Evolutionary conservation across 2,329 filamentous ascomycete genomes (phyloP).

Genomic region (Lasiodiplodia sp.): DNA sequence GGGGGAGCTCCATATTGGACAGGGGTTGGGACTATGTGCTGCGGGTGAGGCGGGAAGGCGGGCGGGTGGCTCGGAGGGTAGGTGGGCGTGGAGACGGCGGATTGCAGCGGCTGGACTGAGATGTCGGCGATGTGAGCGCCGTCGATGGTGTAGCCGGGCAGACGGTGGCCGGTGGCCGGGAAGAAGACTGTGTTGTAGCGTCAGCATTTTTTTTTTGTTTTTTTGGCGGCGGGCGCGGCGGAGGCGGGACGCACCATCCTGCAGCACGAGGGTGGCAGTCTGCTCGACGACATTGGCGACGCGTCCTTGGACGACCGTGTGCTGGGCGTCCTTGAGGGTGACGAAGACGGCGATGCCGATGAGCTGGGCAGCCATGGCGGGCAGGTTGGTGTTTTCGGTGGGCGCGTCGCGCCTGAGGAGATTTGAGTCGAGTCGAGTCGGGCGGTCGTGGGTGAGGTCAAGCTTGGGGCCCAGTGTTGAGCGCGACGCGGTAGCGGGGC

Average conservation of each 20-base stretch:
- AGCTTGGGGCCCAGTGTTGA: conserved; percentile 14
- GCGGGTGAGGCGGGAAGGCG: conserved; percentile 22
- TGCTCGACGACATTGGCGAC: conserved; percentile 74
- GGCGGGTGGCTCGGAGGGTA: conserved; percentile 28
- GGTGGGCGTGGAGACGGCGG: conserved; percentile 32
- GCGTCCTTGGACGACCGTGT: conserved; percentile 71
- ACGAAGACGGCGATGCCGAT: conserved; percentile 79
- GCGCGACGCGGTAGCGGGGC: conserved; percentile 26
- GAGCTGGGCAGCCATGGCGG: conserved; percentile 68
- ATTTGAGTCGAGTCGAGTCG: neutral
- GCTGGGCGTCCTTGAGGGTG: conserved; percentile 70
- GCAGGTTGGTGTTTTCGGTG: neutral
- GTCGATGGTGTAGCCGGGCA: conserved; percentile 63
- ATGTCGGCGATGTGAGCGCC: conserved; percentile 67
- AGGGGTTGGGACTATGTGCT: conserved; percentile 32
- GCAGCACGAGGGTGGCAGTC: conserved; percentile 67
- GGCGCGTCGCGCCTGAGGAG: conserved; percentile 9
- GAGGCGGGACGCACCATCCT: conserved; percentile 66
- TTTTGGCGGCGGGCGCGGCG: neutral
- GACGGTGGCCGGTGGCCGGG: conserved; percentile 60
- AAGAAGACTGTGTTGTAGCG: conserved; percentile 55
- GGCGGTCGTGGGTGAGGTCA: conserved; percentile 5
- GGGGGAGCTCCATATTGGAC: conserved; percentile 35
- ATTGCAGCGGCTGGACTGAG: conserved; percentile 53
- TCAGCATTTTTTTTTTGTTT: neutral